These are phyloP conservation scores for Aspergillus neoniger DNA, from an alignment of 2,329 filamentous ascomycete species.

Conservation along the genomic window DNA sequence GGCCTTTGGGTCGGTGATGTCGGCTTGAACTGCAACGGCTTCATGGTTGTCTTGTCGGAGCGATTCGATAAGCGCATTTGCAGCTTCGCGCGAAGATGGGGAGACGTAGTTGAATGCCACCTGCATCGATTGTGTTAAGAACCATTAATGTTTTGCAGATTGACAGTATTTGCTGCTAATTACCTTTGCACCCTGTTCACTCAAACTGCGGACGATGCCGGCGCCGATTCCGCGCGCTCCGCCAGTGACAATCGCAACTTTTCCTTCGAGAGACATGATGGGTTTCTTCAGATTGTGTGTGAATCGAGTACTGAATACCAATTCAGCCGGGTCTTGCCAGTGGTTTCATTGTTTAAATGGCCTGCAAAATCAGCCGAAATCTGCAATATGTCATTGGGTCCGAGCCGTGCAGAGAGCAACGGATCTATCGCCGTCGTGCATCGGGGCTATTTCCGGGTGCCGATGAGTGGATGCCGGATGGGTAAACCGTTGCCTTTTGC, in stretches of 20 bases:
- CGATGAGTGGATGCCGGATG: not conserved
- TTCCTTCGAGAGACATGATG: conserved; percentile 21
- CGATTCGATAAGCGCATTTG: conserved; percentile 13
- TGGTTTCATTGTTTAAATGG: not conserved
- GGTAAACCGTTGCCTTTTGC: not conserved
- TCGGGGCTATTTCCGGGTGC: not conserved
- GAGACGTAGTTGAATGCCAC: conserved; percentile 24
- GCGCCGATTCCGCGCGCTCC: conserved; percentile 22
- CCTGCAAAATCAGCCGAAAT: not conserved
- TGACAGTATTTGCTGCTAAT: too few species aligned
- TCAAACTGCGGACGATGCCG: conserved; percentile 18
- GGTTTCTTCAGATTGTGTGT: not conserved
- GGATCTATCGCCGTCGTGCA: conserved; percentile 6
- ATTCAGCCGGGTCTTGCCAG: not conserved
- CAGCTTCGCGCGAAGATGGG: conserved; percentile 12
- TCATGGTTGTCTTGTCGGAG: conserved; percentile 7
- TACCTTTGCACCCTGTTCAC: conserved; percentile 19
- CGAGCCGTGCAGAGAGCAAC: not conserved
- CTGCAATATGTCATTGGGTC: too few species aligned
- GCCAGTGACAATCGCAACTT: conserved; percentile 23
- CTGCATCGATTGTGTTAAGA: not conserved
- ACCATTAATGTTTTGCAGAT: not conserved
- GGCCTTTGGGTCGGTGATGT: conserved; percentile 13
- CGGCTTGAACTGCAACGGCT: conserved; percentile 19
- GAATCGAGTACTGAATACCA: not conserved